Conservation (phyloP, 2,329 filamentous ascomycete species). For the Botrytis porri region DNA sequence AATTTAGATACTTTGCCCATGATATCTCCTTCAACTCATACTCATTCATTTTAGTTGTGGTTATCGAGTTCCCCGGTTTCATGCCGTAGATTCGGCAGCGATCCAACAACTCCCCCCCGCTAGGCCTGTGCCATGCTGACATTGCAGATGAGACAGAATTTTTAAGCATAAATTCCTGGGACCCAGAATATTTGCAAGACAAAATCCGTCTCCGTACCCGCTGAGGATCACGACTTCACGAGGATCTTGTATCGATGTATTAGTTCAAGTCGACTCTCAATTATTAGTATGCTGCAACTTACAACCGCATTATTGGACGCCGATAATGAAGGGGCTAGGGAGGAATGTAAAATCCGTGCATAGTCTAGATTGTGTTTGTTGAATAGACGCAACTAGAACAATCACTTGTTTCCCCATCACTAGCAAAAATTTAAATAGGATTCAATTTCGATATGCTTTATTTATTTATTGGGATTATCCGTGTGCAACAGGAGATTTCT, state of each 20-base stretch:
- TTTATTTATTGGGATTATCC: not conserved
- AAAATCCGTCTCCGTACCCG: not conserved
- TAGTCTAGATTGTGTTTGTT: not conserved
- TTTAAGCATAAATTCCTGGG: not conserved
- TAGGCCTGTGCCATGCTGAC: not conserved
- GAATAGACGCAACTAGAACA: not conserved
- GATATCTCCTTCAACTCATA: not conserved
- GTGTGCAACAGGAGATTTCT: not conserved
- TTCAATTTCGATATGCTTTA: not conserved
- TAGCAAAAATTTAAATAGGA: not conserved
- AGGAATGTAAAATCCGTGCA: not conserved
- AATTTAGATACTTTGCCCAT: not conserved
- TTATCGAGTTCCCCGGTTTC: not conserved
- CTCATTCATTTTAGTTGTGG: not conserved
- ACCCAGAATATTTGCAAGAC: not conserved
- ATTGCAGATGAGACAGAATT: not conserved
- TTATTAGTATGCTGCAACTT: not conserved
- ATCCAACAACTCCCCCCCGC: not conserved
- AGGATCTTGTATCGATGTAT: not conserved
- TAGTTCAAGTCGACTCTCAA: not conserved
- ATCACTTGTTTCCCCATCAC: no score
- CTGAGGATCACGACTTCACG: no score
- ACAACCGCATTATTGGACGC: not conserved
- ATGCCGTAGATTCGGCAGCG: not conserved
- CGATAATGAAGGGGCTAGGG: not conserved